These are phyloP conservation scores for Tetrapyrgos nigripes DNA, from an alignment of 1,284 basidiomycete species.

Conservation along the genomic window DNA sequence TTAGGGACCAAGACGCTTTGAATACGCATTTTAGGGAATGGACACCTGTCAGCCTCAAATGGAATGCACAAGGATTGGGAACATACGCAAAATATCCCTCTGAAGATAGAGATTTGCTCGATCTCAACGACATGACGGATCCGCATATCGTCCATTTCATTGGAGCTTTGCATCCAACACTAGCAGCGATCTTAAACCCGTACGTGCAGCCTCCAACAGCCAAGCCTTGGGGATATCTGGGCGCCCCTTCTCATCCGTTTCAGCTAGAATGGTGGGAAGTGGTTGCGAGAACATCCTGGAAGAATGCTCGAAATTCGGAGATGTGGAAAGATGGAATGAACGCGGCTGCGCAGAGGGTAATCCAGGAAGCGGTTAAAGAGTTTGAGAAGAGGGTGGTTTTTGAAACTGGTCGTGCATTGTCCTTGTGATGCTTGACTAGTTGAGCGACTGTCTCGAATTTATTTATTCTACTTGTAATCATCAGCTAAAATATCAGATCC, in stretches of 20 bases:
- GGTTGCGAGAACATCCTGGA: slow-evolving; percentile 51
- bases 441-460: too few relatives aligned
- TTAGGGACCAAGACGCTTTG: slow-evolving; percentile 57
- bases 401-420: too few relatives aligned
- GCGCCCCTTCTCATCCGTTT: slow-evolving; percentile 58
- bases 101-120: slow-evolving; percentile 40
- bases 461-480: too few relatives aligned
- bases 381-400: background rate
- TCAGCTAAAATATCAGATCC: too few relatives aligned
- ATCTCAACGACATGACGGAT: slow-evolving; percentile 42
- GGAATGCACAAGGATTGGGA: slow-evolving; percentile 65
- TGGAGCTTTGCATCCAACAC: slow-evolving; percentile 54
- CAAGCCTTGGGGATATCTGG: slow-evolving; percentile 66
- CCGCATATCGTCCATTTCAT: slow-evolving; percentile 64
- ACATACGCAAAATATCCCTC: slow-evolving; percentile 51
- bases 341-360: background rate
- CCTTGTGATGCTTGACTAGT: too few relatives aligned
- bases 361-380: background rate
- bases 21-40: slow-evolving; percentile 55
- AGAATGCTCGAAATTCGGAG: slow-evolving; percentile 30
- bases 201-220: slow-evolving; percentile 57
- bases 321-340: background rate
- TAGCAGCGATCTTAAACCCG: slow-evolving; percentile 54
- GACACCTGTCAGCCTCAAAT: slow-evolving; percentile 45
- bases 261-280: slow-evolving; percentile 54